A percentile compares a stretch with the other conserved stretches of the same genome.
These are phyloP conservation scores for Cladosporium sp. DNA, from an alignment of 2,329 filamentous ascomycete species.

Conservation along the genomic window DNA sequence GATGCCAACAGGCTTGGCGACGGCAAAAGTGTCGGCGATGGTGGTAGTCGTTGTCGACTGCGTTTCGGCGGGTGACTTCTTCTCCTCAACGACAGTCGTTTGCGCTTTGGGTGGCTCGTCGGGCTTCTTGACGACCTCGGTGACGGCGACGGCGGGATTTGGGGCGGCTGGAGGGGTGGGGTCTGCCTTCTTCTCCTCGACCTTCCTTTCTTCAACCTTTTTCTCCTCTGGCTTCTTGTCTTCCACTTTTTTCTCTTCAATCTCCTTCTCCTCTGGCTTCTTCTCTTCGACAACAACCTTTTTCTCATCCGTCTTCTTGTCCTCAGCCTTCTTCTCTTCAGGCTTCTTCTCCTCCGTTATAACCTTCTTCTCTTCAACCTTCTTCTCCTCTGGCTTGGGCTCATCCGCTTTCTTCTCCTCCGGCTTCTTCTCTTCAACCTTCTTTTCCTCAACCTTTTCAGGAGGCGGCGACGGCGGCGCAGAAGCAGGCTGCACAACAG, in stretches of 20 bases:
- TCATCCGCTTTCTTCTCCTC: background rate
- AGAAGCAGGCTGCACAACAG: conserved; percentile 2
- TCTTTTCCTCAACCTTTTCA: background rate
- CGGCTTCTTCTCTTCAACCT: background rate
- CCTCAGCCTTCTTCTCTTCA: background rate
- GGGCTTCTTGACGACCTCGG: background rate
- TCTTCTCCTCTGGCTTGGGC: background rate
- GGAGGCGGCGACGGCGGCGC: background rate
- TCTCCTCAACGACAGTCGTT: background rate
- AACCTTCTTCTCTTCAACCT: background rate
- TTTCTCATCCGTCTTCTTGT: background rate
- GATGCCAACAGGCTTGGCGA: conserved; percentile 1
- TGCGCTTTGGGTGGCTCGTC: background rate
- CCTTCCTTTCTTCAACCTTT: background rate
- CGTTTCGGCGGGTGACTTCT: background rate
- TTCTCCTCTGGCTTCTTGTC: conserved; percentile 3
- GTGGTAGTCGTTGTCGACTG: background rate
- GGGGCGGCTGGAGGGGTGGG: background rate
- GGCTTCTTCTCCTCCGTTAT: background rate
- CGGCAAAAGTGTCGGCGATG: background rate
- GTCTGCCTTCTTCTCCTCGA: background rate
- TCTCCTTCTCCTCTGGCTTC: background rate
- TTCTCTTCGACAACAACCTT: background rate
- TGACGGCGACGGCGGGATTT: background rate
- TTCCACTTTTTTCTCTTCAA: background rate